phyloP scores from a whole-genome alignment of 257 asterid genomes.

The Solanum rostratum region DNA sequence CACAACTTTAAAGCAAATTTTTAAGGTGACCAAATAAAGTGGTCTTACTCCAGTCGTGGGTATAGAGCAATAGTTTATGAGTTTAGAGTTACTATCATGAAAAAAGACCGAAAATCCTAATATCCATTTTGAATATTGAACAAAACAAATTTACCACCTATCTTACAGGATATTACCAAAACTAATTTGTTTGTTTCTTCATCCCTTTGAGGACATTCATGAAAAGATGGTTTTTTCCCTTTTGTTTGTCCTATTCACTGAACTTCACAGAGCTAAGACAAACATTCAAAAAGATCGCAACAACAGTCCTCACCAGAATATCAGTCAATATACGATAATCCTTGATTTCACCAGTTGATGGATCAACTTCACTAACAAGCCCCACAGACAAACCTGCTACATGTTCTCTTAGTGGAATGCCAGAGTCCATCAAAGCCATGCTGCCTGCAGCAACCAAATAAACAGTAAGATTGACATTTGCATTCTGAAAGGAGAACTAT shows the following conservation, averaged over 20 bases:
- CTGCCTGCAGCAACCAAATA: constrained; percentile 48
- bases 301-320: constrained; percentile 53
- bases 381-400: constrained; percentile 95
- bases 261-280: neutral
- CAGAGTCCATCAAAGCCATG: constrained; percentile 99
- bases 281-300: neutral
- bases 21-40: neutral
- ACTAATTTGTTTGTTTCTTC: neutral
- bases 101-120: neutral
- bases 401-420: constrained; percentile 76
- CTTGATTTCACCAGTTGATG: constrained; percentile 76
- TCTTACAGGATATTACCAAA: neutral
- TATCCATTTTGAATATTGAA: neutral
- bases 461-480: neutral
- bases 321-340: constrained; percentile 80
- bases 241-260: neutral
- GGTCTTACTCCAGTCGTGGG: neutral
- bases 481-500: constrained; percentile 1
- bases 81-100: neutral
- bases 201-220: neutral
- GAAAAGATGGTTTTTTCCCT: neutral
- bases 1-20: neutral
- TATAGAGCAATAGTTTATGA: neutral
- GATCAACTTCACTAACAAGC: constrained; percentile 69
- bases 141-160: neutral